Evolutionary conservation across 805 yeast species (phyloP).

Genomic region (Candida corydali): DNA sequence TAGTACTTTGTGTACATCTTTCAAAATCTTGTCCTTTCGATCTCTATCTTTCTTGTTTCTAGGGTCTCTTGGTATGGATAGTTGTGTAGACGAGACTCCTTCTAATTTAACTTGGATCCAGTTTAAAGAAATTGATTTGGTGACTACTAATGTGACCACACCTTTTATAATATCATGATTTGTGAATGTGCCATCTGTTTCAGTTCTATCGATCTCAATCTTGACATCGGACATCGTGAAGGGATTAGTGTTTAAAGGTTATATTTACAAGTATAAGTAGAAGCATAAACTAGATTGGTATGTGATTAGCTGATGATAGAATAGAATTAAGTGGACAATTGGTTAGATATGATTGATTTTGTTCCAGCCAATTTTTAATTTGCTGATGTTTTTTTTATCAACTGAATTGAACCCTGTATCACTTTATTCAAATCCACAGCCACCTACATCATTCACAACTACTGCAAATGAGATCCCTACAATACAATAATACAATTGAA

Average conservation of each 20-base stretch:
- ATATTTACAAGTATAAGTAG: not conserved
- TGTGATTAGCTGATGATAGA: too few species aligned
- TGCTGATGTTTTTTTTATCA: too few species aligned
- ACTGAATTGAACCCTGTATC: too few species aligned
- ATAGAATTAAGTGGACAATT: too few species aligned
- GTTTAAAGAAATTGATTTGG: conserved; percentile 39
- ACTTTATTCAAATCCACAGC: too few species aligned
- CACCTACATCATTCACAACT: too few species aligned
- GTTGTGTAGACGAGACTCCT: conserved; percentile 40
- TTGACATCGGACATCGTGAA: conserved; percentile 20
- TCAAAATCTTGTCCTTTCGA: conserved; percentile 17
- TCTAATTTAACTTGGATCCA: conserved; percentile 50
- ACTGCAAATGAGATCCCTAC: too few species aligned
- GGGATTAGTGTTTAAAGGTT: too few species aligned
- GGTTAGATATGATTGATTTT: too few species aligned
- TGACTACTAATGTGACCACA: conserved; percentile 31
- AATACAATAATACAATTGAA: too few species aligned
- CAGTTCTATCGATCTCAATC: conserved; percentile 29
- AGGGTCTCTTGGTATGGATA: conserved; percentile 23
- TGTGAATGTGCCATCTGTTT: conserved; percentile 41
- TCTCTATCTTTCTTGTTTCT: conserved; percentile 13
- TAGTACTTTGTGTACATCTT: conserved; percentile 43
- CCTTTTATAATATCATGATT: conserved; percentile 45
- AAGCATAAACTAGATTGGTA: not conserved
- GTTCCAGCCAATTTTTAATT: too few species aligned